phyloP scores from a whole-genome alignment of 129 eudicot genomes.

The Ambrosia trifida region DNA sequence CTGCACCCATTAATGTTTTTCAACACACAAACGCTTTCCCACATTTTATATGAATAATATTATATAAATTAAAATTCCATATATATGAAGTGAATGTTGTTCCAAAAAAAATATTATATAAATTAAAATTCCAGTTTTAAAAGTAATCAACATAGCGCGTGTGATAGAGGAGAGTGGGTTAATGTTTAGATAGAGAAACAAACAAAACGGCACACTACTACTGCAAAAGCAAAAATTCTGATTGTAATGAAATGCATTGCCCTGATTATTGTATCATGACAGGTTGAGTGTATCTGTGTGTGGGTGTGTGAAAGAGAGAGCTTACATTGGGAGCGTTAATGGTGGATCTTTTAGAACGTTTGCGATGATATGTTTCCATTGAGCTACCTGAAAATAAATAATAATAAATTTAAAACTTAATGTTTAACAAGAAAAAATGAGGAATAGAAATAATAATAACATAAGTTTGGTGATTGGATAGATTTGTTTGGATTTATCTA shows the following conservation, averaged over 20 bases:
- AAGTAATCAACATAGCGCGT: no score
- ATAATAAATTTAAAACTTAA: background rate
- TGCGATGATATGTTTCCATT: slow-evolving; percentile 48
- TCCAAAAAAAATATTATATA: no score
- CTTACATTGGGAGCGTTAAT: slow-evolving; percentile 33
- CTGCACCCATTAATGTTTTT: slow-evolving; percentile 35
- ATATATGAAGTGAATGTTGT: no score
- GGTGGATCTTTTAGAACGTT: slow-evolving; percentile 34
- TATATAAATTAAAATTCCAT: no score
- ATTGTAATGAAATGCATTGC: slow-evolving; percentile 4
- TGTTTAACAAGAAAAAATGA: background rate
- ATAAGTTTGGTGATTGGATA: background rate
- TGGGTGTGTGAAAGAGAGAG: slow-evolving; percentile 17
- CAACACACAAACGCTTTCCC: background rate
- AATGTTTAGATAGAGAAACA: slow-evolving; percentile 12
- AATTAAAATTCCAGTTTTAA: no score
- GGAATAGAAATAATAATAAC: background rate
- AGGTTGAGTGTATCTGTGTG: background rate
- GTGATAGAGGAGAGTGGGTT: slow-evolving; percentile 21
- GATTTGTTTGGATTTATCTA: background rate
- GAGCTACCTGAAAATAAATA: background rate
- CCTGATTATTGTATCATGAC: background rate
- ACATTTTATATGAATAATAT: slow-evolving; percentile 5
- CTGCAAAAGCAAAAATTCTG: slow-evolving; percentile 29
- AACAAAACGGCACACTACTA: slow-evolving; percentile 22